phyloP scores from a whole-genome alignment of 257 asterid genomes.

The Anisodus acutangulus region DNA sequence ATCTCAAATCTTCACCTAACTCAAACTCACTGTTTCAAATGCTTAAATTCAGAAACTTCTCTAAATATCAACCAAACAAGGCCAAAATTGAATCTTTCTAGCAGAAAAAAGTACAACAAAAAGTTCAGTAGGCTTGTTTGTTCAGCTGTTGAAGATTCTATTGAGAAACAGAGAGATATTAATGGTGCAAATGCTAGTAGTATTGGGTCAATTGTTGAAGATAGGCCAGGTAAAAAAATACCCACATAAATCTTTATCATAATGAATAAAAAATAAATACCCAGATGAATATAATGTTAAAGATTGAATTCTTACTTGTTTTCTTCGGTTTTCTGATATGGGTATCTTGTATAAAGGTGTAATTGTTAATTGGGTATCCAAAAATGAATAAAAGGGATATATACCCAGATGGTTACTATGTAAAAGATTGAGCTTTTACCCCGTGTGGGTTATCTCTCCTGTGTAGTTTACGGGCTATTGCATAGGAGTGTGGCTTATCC shows the following conservation, averaged over 20 bases:
- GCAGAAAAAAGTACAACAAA: slow-evolving; percentile 35
- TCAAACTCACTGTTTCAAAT: slow-evolving; percentile 51
- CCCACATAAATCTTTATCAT: neutral
- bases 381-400: too few relatives aligned
- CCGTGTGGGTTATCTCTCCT: too few relatives aligned
- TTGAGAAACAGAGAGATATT: slow-evolving; percentile 49
- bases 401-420: too few relatives aligned
- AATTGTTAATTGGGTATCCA: too few relatives aligned
- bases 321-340: too few relatives aligned
- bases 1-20: slow-evolving; percentile 54
- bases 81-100: slow-evolving; percentile 51
- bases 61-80: slow-evolving; percentile 46
- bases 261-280: neutral
- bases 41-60: slow-evolving; percentile 53
- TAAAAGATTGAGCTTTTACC: too few relatives aligned
- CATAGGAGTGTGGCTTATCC: too few relatives aligned
- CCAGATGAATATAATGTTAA: neutral
- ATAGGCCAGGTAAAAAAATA: slow-evolving; percentile 54
- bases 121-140: slow-evolving; percentile 56
- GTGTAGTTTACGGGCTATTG: too few relatives aligned
- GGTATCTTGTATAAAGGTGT: too few relatives aligned
- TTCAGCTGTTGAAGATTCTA: slow-evolving; percentile 76
- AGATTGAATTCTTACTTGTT: too few relatives aligned
- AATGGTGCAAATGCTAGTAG: slow-evolving; percentile 44
- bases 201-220: slow-evolving; percentile 55